These are phyloP conservation scores for Corylus avellana DNA, from an alignment of 306 rosid species.

Conservation along the genomic window DNA sequence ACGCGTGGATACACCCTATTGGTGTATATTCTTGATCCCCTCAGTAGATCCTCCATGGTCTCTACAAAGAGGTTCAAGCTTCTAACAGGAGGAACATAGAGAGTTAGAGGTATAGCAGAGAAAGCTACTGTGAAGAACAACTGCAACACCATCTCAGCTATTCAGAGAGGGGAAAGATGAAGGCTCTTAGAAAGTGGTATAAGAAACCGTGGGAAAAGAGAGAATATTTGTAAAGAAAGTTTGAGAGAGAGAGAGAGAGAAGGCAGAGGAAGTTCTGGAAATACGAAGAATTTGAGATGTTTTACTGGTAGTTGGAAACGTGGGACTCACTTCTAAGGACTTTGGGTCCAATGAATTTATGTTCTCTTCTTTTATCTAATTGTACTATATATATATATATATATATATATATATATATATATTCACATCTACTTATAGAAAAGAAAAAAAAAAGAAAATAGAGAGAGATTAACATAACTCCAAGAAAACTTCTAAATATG, in stretches of 20 bases:
- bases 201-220: neutral
- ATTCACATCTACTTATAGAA: too few relatives aligned
- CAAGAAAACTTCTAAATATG: too few relatives aligned
- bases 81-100: constrained; percentile 79
- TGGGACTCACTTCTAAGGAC: too few relatives aligned
- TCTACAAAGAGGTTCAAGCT: constrained; percentile 72
- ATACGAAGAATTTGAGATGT: neutral
- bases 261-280: constrained; percentile 11
- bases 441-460: too few relatives aligned
- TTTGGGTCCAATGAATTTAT: too few relatives aligned
- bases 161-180: neutral
- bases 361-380: too few relatives aligned
- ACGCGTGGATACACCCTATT: constrained; percentile 60
- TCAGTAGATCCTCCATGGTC: constrained; percentile 55
- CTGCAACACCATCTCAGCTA: constrained; percentile 40
- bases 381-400: too few relatives aligned
- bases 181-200: neutral
- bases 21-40: constrained; percentile 52
- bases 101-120: constrained; percentile 74
- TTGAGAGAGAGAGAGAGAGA: neutral
- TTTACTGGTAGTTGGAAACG: constrained; percentile 3
- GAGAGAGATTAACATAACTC: too few relatives aligned
- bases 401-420: too few relatives aligned
- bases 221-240: neutral
- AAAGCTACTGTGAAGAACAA: constrained; percentile 76